A percentile compares a stretch with the other conserved stretches of the same genome.
These are phyloP conservation scores for Sarocladiaceae sp. DNA, from an alignment of 2,329 filamentous ascomycete genomes.

Conservation along the genomic window DNA sequence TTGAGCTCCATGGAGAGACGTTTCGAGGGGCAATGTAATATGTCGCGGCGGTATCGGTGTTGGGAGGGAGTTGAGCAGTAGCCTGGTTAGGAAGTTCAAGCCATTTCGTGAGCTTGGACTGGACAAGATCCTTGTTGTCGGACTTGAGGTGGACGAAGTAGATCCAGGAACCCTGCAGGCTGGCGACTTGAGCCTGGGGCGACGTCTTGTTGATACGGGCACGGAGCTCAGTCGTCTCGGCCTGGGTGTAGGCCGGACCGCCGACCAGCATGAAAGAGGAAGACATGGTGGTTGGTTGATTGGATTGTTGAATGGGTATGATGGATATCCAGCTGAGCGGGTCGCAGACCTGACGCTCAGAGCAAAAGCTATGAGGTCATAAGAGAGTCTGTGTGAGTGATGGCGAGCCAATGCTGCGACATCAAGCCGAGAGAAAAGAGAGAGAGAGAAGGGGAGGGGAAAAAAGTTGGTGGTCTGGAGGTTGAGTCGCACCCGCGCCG, in stretches of 20 bases:
- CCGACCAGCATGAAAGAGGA: conserved; percentile 14
- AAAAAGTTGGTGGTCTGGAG: conserved; percentile 1
- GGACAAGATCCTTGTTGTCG: conserved; percentile 36
- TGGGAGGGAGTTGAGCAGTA: conserved; percentile 15
- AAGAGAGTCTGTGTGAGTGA: conserved; percentile 2
- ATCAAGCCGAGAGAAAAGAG: conserved; percentile 4
- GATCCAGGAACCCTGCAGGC: conserved; percentile 48
- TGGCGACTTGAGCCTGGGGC: conserved; percentile 35
- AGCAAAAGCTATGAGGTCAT: conserved; percentile 1
- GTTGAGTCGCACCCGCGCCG: conserved; percentile 5
- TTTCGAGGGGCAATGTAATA: conserved; percentile 76
- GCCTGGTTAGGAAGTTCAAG: conserved; percentile 15
- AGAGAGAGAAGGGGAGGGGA: conserved; percentile 5
- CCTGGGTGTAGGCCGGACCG: conserved; percentile 13
- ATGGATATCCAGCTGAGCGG: conserved; percentile 7
- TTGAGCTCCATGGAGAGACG: conserved; percentile 95
- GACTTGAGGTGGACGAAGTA: conserved; percentile 61
- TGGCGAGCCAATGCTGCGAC: conserved; percentile 9
- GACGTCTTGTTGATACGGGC: conserved; percentile 37
- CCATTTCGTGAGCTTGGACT: conserved; percentile 31
- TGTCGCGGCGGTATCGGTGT: conserved; percentile 42
- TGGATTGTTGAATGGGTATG: too few relatives aligned
- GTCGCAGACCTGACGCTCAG: conserved; percentile 8
- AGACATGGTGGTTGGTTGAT: conserved; percentile 10
- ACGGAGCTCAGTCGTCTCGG: conserved; percentile 34